Evolutionary conservation across 2,329 filamentous ascomycete genomes (phyloP), one percentile per base, ranked within the genome.

Genomic region (Didymellaceae sp.): DNA sequence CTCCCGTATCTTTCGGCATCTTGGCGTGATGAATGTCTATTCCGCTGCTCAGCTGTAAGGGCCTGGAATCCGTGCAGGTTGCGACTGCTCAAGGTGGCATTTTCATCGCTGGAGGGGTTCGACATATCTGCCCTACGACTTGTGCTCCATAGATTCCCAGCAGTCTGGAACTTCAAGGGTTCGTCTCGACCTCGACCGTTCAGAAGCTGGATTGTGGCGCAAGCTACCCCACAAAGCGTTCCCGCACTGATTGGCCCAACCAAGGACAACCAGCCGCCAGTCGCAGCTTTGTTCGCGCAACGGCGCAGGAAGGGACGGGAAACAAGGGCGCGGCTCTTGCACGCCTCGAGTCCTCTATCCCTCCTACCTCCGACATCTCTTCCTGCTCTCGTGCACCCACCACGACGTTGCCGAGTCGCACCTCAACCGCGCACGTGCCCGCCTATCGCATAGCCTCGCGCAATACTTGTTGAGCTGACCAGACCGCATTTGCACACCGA

Each of bases 241-340:
- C 18, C 26, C 24, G 31, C 22, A 32, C 24, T 34, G 28, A 47
- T 47, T 47, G 44, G 44, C 35, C 35, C 11, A 11, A 13, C 21
- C 26, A 1, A 38, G 45, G 26, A 33, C 38, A 39, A 45, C 34
- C 47, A 45, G 34, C 47, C 40, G 34, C 47, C n/a, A 52, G 42
- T 37, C 42, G 37, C 48, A 46, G 31, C 48, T 52, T 52, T 45
- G 48, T 52, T 37, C 37, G 48, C 42, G 41, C 37, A 47, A 31
- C 43, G 46, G 33, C 35, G 37, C 41, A 32, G 30, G 26, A 39
- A 37, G 45, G 52, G 43, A 54, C 44, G 40, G 32, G 17, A 39
- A 45, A 40, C 51, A 49, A 49, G 51, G 54, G 51, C 46, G 50
- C 45, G 20, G 30, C 37, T 55, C 58, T 50, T 58, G 55, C 51